Conservation (phyloP, 768 basidiomycete species). For the Suillus luteus region DNA sequence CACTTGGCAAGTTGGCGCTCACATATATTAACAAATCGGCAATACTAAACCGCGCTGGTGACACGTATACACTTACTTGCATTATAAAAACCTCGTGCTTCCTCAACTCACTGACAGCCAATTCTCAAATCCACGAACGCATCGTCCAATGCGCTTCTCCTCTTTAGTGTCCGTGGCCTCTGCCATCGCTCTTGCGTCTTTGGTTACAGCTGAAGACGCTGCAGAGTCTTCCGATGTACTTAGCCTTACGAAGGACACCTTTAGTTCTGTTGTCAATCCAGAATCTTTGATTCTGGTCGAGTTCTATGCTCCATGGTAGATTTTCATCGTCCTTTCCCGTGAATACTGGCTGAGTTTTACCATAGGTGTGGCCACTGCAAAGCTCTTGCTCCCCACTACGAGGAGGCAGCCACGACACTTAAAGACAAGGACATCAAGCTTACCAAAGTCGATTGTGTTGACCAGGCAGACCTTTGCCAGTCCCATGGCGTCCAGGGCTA, state of each 20-base stretch:
- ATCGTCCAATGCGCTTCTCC: constrained; percentile 63
- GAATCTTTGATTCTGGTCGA: constrained; percentile 87
- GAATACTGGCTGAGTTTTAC: neutral
- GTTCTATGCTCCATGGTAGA: constrained; percentile 89
- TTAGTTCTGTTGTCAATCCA: constrained; percentile 62
- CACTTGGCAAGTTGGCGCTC: neutral
- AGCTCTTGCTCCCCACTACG: constrained; percentile 90
- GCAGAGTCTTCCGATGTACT: constrained; percentile 70
- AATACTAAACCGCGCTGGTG: constrained; percentile 7
- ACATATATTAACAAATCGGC: neutral
- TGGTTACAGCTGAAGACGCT: constrained; percentile 54
- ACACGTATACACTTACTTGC: constrained; percentile 33
- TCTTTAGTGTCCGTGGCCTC: constrained; percentile 49
- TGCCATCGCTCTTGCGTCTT: constrained; percentile 54
- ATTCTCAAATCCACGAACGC: neutral
- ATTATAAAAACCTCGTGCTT: constrained; percentile 25
- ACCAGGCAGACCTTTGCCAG: constrained; percentile 89
- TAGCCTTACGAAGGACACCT: constrained; percentile 67
- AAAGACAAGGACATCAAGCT: constrained; percentile 89
- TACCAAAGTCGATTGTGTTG: constrained; percentile 97
- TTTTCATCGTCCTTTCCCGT: neutral
- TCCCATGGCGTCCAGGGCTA: constrained; percentile 89
- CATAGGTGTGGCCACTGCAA: constrained; percentile 94
- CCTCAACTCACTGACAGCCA: constrained; percentile 24
- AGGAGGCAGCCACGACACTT: constrained; percentile 89